These are phyloP conservation scores for Elaeis oleifera DNA, from an alignment of 202 grass and related monocot genomes.

Conservation along the genomic window DNA sequence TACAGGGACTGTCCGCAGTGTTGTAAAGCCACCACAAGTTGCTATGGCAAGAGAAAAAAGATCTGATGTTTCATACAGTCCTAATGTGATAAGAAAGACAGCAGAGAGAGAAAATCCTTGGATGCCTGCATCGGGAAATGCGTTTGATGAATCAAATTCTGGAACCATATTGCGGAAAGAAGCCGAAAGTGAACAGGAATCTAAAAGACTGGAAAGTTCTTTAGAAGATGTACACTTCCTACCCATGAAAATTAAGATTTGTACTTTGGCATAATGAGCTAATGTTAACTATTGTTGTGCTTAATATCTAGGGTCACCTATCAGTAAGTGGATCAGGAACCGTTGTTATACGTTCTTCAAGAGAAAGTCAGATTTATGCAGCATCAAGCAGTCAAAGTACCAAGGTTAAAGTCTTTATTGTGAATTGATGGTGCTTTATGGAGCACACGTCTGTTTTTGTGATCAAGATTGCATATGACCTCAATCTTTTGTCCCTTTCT, in stretches of 20 bases:
- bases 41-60: slow-evolving; percentile 43
- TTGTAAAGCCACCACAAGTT: slow-evolving; percentile 40
- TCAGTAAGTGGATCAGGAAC: slow-evolving; percentile 71
- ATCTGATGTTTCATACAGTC: slow-evolving; percentile 38
- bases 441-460: too few relatives aligned
- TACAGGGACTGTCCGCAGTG: slow-evolving; percentile 69
- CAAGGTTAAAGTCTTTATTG: slow-evolving; percentile 44
- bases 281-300: too few relatives aligned
- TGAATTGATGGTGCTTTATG: background rate
- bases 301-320: slow-evolving; percentile 36
- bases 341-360: slow-evolving; percentile 62
- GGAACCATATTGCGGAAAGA: slow-evolving; percentile 40
- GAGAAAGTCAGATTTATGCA: slow-evolving; percentile 41
- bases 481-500: slow-evolving; percentile 31
- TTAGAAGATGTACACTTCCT: slow-evolving; percentile 70
- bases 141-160: slow-evolving; percentile 37
- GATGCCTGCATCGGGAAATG: slow-evolving; percentile 32
- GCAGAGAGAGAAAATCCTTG: slow-evolving; percentile 48
- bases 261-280: background rate
- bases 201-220: slow-evolving; percentile 41
- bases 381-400: slow-evolving; percentile 52
- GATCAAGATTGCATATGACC: slow-evolving; percentile 4
- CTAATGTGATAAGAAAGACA: slow-evolving; percentile 44
- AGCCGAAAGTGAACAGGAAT: slow-evolving; percentile 30
- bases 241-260: slow-evolving; percentile 12